Conservation (phyloP, 768 basidiomycete genomes). For the Boletales sp. region DNA sequence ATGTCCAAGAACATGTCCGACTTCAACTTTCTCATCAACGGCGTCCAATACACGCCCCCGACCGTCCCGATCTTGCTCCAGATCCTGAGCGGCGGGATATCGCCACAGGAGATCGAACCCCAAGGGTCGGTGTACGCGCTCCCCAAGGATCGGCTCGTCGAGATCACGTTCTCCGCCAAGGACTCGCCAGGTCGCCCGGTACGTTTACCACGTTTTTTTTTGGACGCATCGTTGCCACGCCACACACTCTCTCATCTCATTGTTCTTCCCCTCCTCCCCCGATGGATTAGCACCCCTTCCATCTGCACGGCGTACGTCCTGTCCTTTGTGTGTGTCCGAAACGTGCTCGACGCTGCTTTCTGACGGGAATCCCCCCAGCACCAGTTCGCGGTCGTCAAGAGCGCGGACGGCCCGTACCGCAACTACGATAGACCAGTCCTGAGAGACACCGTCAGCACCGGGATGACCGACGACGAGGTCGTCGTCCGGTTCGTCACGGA, state of each 20-base stretch:
- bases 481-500: constrained; percentile 63
- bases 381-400: constrained; percentile 38
- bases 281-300: constrained; percentile 20
- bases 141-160: constrained; percentile 10
- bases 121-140: constrained; percentile 12
- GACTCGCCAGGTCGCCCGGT: constrained; percentile 27
- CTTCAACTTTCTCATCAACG: constrained; percentile 14
- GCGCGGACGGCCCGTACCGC: constrained; percentile 32
- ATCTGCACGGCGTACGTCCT: constrained; percentile 17
- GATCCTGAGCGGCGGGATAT: constrained; percentile 17
- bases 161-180: constrained; percentile 14
- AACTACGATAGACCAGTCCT: constrained; percentile 48
- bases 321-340: too few relatives aligned
- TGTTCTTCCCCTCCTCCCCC: too few relatives aligned
- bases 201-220: constrained; percentile 14
- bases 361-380: too few relatives aligned
- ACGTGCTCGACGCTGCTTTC: too few relatives aligned
- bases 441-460: constrained; percentile 45
- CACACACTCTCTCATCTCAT: too few relatives aligned
- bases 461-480: constrained; percentile 34
- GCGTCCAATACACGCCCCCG: constrained; percentile 11
- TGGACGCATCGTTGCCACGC: neutral
- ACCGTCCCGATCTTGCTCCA: constrained; percentile 14
- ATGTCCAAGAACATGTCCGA: constrained; percentile 10
- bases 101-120: constrained; percentile 8